phyloP scores from a whole-genome alignment of 352 stramenopile genomes.

The Globisporangium apiculatum region DNA sequence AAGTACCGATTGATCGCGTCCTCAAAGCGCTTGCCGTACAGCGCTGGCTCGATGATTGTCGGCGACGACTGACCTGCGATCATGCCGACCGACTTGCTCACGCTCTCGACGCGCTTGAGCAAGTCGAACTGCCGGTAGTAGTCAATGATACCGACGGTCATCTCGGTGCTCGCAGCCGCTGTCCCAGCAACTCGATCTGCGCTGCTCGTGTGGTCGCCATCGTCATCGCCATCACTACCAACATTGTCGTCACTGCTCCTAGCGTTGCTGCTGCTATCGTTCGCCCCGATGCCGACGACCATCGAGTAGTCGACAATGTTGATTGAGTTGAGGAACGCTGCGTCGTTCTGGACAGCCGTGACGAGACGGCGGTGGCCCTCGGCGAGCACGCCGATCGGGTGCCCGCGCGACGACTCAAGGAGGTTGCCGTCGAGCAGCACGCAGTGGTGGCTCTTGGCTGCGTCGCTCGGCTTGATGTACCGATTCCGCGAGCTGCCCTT shows the following conservation, averaged over 20 bases:
- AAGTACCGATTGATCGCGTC: constrained; percentile 96
- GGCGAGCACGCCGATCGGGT: constrained; percentile 66
- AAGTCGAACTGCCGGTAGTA: constrained; percentile 99
- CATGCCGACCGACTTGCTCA: constrained; percentile 98
- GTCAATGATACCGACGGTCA: constrained; percentile 98
- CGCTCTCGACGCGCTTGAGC: constrained; percentile 98
- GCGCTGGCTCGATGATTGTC: constrained; percentile 96
- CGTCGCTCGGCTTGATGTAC: constrained; percentile 62
- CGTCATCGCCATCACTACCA: too few species aligned
- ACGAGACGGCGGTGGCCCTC: constrained; percentile 66
- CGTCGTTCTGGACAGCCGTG: constrained; percentile 95
- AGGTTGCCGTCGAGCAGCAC: constrained; percentile 86
- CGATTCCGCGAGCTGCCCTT: constrained; percentile 95
- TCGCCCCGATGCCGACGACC: constrained; percentile 86
- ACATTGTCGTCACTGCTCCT: neutral
- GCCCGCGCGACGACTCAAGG: constrained; percentile 65
- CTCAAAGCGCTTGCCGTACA: constrained; percentile 95
- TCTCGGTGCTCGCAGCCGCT: constrained; percentile 30
- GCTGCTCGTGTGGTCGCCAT: too few species aligned
- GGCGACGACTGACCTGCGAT: constrained; percentile 96
- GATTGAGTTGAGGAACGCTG: constrained; percentile 95
- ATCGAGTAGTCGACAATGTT: constrained; percentile 99
- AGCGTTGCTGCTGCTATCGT: constrained; percentile 16
- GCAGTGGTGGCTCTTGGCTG: constrained; percentile 21
- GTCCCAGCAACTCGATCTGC: too few species aligned